Evolutionary conservation across 257 asterid genomes (phyloP), one percentile per base, ranked within the genome.

Genomic region (Eustoma russellianum): DNA sequence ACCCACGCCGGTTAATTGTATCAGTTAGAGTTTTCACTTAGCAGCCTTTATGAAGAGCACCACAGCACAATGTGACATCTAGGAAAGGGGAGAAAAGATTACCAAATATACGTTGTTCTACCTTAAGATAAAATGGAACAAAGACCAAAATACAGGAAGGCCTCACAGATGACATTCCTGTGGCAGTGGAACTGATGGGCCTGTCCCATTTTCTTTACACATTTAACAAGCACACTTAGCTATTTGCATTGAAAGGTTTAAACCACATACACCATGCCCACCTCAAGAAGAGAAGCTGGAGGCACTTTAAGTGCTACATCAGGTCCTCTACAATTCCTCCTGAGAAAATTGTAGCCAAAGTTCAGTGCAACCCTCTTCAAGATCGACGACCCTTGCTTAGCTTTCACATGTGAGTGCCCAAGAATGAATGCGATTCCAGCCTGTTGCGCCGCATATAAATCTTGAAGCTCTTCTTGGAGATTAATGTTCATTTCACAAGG

Each of bases 281-380:
- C 98, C 74, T 90, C 95, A 57, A 90, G 81, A 7, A 90, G 92
- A 9, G 98, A 90, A 3, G 96, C 98, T 16, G 98, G 96, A 41
- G 98, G 98, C 54, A 90, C 92, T 79, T 80, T 90, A 2, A 90
- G 76, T 16, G 96, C 81, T 58, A 86, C 96, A 66, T 86, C 98
- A 5, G 96, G 79, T 15, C 96, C 96, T 59, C 98, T 69, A 43
- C 98, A 90, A 41, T 90, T 90, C 62, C 91, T 79, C 41, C 91
- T 62, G 0, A 90, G 74, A 68, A 90, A 79, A 76, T 80, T 90
- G 55, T 86, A 90, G 24, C 96, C 98, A 24, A 73, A 70, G 70
- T 90, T 77, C 12, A 90, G 77, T 0, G 96, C 95, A 71, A 82
- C 16, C 75, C 85, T 75, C 85, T 80, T 86, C 30, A 79, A 66